A percentile compares a stretch with the other conserved stretches of the same genome.
These are phyloP conservation scores for Miamiensis avidus DNA, from an alignment of 169 alveolate genomes.

Conservation along the genomic window DNA sequence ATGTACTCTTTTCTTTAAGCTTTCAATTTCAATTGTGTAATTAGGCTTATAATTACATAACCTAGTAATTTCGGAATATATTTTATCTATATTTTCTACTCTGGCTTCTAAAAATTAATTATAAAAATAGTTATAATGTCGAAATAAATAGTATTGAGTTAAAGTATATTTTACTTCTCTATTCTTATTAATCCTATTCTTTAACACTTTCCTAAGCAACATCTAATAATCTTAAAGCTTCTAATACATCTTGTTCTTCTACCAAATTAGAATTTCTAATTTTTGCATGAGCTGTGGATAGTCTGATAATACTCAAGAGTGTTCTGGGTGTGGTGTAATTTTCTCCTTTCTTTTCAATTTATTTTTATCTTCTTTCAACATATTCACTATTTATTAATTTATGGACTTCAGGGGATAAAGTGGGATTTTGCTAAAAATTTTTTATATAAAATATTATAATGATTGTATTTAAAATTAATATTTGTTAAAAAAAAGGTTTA, in stretches of 20 bases:
- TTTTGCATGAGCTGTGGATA: conserved; percentile 94
- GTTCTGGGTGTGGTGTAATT: conserved; percentile 97
- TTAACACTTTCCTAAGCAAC: conserved; percentile 86
- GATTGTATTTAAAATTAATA: too few relatives aligned
- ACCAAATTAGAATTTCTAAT: conserved; percentile 91
- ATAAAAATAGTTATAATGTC: too few relatives aligned
- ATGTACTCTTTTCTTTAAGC: not conserved
- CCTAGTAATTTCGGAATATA: not conserved
- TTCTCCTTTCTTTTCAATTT: conserved; percentile 84
- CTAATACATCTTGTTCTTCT: conserved; percentile 93
- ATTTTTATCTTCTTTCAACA: conserved; percentile 81
- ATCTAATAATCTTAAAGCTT: conserved; percentile 94
- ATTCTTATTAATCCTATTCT: conserved; percentile 8
- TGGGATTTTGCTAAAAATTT: conserved; percentile 41
- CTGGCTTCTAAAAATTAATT: not conserved
- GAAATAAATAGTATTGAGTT: too few relatives aligned
- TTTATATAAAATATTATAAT: too few relatives aligned
- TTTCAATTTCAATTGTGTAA: not conserved
- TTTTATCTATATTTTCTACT: not conserved
- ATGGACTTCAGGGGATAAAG: conserved; percentile 80
- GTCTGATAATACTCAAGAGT: conserved; percentile 93
- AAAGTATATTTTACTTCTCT: too few relatives aligned
- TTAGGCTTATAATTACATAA: not conserved
- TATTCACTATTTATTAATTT: conserved; percentile 81
- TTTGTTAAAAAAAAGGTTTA: too few relatives aligned